Conservation (phyloP, 2,329 filamentous ascomycete genomes). For the Botryotinia convoluta region DNA sequence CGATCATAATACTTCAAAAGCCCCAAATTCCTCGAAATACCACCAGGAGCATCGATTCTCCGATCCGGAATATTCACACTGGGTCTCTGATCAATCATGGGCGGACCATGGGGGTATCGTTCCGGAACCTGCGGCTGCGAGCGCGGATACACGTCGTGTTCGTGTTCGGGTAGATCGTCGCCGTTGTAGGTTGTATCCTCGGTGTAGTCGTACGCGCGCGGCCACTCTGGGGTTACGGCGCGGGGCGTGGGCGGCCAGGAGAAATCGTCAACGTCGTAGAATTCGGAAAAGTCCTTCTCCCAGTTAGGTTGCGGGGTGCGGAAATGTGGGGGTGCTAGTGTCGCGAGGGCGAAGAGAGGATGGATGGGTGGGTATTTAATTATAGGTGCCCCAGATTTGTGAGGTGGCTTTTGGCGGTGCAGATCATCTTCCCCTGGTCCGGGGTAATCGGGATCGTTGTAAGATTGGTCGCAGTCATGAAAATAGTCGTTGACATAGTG, state of each 20-base stretch:
- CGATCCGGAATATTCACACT: not conserved
- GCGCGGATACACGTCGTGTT: not conserved
- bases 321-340: not conserved
- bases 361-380: not conserved
- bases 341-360: not conserved
- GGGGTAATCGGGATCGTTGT: not conserved
- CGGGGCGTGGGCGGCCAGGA: not conserved
- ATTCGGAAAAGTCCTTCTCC: not conserved
- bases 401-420: not conserved
- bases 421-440: not conserved
- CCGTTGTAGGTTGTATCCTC: not conserved
- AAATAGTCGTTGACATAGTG: not conserved
- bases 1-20: slow-evolving; percentile 16
- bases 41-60: not conserved
- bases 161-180: not conserved
- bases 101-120: not conserved
- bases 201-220: rapidly evolving
- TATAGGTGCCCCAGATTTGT: rapidly evolving
- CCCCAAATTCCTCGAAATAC: not conserved
- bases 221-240: not conserved
- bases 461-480: rapidly evolving
- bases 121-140: not conserved
- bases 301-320: not conserved
- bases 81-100: not conserved
- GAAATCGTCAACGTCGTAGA: not conserved